Base-by-base conservation (phyloP, 2,329 filamentous ascomycete species). In the Periglandula ipomoeae region DNA sequence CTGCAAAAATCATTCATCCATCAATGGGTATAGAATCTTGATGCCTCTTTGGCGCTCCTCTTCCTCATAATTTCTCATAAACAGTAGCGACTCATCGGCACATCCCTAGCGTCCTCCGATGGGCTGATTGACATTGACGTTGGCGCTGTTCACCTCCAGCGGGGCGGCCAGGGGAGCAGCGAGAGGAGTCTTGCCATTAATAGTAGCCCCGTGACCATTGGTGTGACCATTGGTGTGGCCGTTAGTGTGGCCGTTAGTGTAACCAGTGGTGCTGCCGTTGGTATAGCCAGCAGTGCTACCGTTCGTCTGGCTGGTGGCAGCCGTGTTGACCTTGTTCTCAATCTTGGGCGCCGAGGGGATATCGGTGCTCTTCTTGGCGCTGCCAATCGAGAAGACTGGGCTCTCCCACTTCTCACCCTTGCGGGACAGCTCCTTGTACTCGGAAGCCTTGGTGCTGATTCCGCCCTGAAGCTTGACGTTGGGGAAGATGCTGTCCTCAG, bases 361-460 rank as follows among this genome's bases (percentile, higher is more conserved):
- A 59, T 85, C 79, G 22, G 70, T 75, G 38, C 87, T 89, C 68
- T 84, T 82, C 48, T 78, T 73, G 10, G 90, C 89, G 39, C 71
- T 78, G 43, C 93, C 91, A 58, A 97, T 85, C 52, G 81, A 84
- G 73, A 98, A 98, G 60, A 98, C 82, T 9, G 91, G 89, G 52
- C 87, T 94, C 74, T 95, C 85, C 93, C 93, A 98, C 66, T 82
- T 84, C 49, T 95, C 87, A 46, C 93, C 93, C 79, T 93, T 89
- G 56, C 74, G 75, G 8, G 91, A 88, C 50, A 95, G 76, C 20
- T 96, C 82, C 71, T 82, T 88, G 77, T 94, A 97, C 68, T 95
- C 89, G 22, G 88, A 94, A 9, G 91, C 90, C 79, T 95, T 96
- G 71, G 81, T 84, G 58, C 87, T 93, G 65, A 96, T 91, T 48